These are phyloP conservation scores for Phytophthora sansomeana DNA, from an alignment of 352 stramenopile genomes.

Conservation along the genomic window DNA sequence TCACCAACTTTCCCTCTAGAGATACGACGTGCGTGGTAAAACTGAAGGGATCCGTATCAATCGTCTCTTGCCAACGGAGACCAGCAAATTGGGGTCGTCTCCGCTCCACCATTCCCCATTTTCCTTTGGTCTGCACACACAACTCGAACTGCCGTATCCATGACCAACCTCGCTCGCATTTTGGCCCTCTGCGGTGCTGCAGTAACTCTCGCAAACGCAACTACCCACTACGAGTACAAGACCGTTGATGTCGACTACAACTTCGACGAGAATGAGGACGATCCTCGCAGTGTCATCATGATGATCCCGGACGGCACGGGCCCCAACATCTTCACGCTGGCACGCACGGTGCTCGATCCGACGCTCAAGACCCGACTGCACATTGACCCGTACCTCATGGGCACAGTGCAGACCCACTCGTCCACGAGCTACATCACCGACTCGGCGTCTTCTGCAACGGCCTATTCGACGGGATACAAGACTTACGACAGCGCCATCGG, in stretches of 20 bases:
- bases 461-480: conserved; percentile 66
- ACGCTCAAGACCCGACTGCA: conserved; percentile 58
- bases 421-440: conserved; percentile 77
- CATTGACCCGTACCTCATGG: conserved; percentile 55
- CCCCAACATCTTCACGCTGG: conserved; percentile 66
- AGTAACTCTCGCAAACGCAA: conserved; percentile 32
- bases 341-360: conserved; percentile 63
- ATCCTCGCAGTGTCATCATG: conserved; percentile 65
- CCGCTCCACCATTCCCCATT: conserved; percentile 3
- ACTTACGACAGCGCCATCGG: conserved; percentile 60
- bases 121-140: neutral
- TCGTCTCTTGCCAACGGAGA: neutral
- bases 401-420: conserved; percentile 68
- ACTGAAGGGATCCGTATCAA: conserved; percentile 14
- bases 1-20: conserved; percentile 2
- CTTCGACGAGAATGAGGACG: conserved; percentile 57
- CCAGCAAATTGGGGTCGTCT: too few species aligned
- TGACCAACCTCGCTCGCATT: conserved; percentile 42
- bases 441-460: conserved; percentile 64
- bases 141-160: neutral
- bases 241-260: too few species aligned
- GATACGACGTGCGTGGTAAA: neutral
- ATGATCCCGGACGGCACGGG: conserved; percentile 66
- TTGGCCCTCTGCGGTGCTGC: conserved; percentile 29
- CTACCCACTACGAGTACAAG: conserved; percentile 66